Evolutionary conservation across 192 early-diverging fungal genomes (phyloP), one percentile per base, ranked within the genome.

Genomic region (Entomortierella chlamydospora): DNA sequence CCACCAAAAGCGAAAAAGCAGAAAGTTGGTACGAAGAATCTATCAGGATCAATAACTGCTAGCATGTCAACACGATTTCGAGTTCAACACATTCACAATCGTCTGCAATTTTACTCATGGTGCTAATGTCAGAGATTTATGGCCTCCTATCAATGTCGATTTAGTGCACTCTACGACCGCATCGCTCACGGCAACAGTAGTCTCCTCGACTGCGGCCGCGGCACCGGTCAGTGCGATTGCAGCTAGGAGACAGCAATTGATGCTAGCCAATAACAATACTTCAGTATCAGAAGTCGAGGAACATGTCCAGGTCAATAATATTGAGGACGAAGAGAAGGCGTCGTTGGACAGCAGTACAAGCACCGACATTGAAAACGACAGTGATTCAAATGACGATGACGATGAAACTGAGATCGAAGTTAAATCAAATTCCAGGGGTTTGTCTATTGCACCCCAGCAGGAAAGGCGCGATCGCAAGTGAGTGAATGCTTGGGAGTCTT

Each of bases 1-100:
- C 43, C 76, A 4, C 76, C 67, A 10, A 79, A 70, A 42, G 23
- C 63, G 55, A 79, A 79, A 51, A 79, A 70, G 52, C 76, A 79
- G 39, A 79, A 70, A 34, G 70, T 60, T 23, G 62, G 68, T 79
- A 52, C 23, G 57, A 28, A 41, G 22, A 56, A n/a, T 25, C 4
- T 13, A 29, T 49, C 4, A 11, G 9, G 7, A 20, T 43, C 4
- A 47, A n/a, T n/a, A n/a, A n/a, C n/a, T n/a, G n/a, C n/a, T n/a
- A n/a, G n/a, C n/a, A n/a, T n/a, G n/a, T n/a, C n/a, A n/a, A n/a
- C n/a, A n/a, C n/a, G n/a, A n/a, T n/a, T n/a, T 26, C 61, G 8
- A 37, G 34, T 37, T 37, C 34, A 37, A 37, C 10, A 37, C 34
- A 37, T 37, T 37, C 34, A 37, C 34, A 37, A 37, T 37, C 10